Evolutionary conservation across 805 yeast species (phyloP), one percentile per base, ranked within the genome.

Genomic region (Kodamaea nitidulidarum): DNA sequence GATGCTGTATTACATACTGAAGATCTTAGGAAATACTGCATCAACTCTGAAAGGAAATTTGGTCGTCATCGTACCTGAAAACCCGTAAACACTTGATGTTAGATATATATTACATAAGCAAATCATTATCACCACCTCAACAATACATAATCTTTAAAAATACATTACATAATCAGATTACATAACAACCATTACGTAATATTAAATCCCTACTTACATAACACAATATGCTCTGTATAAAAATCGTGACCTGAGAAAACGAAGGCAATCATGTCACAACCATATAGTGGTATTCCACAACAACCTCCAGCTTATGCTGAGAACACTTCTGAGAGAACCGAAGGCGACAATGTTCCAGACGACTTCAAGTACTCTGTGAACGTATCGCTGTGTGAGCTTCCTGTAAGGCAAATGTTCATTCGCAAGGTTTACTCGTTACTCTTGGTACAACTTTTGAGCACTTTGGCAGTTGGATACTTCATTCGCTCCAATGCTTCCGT

Each of bases 311-410:
- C 31, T 5, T 27, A 14, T 27, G 22, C 22, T 8, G 31, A 27
- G 16, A 16, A 12, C 21, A 30, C 21, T 5, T 30, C n/a, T 15
- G 33, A 31, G 18, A 48, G 68, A 39, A 36, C 39, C 8, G 60
- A 45, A 7, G 69, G 60, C 7, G 68, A 63, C 44, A 60, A 63
- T 45, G 53, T 75, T 34, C 81, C 83, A 3, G 84, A 87, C 49
- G 95, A 86, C 60, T 88, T 87, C 76, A 88, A 87, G 58, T 86
- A 81, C 60, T 77, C 84, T 25, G 83, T 84, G 5, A 73, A 76
- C 38, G 95, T 88, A 16, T 77, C 88, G 3, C 80, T 84, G 22
- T 86, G 95, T 61, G 85, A 83, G 42, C 64, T 85, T 37, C 78
- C 83, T 11, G 70, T 88, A 28, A 77, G 96, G 50, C 84, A 82